Evolutionary conservation across 2,329 filamentous ascomycete genomes (phyloP).

Genomic region (Trichocomaceae sp.): DNA sequence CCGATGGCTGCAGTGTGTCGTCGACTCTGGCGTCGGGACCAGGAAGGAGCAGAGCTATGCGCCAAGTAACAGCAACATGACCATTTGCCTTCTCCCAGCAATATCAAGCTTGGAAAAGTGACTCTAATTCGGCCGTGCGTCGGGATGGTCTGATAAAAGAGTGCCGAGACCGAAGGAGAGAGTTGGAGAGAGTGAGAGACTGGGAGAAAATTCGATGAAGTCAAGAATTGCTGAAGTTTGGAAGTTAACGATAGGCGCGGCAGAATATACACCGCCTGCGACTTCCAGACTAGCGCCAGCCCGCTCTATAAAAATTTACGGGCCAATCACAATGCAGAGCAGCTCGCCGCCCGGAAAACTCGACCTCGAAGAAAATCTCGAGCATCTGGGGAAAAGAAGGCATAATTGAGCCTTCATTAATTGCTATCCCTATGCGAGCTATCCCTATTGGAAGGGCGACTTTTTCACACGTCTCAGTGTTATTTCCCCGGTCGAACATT

Average conservation of each 20-base stretch:
- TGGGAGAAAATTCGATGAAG: background rate
- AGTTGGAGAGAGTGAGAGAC: background rate
- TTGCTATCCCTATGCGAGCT: background rate
- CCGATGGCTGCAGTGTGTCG: background rate
- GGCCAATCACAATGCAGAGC: background rate
- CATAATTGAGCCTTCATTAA: background rate
- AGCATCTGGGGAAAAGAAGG: background rate
- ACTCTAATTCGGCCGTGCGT: background rate
- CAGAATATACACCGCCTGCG: constrained; percentile 3
- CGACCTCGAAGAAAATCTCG: background rate
- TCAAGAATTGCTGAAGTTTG: background rate
- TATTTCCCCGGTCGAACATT: background rate
- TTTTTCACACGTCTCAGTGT: background rate
- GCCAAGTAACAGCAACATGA: constrained; percentile 11
- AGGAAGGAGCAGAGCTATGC: constrained; percentile 3
- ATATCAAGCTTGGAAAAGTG: constrained; percentile 1
- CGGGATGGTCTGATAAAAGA: background rate
- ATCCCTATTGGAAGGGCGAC: background rate
- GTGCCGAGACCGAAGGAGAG: background rate
- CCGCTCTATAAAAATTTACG: background rate
- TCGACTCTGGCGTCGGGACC: constrained; percentile 4
- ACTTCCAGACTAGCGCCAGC: background rate
- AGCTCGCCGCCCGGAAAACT: background rate
- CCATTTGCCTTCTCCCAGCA: constrained; percentile 9
- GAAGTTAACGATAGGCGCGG: background rate